Conservation (phyloP, 2,329 filamentous ascomycete species). For the Epichloe hybrida region DNA sequence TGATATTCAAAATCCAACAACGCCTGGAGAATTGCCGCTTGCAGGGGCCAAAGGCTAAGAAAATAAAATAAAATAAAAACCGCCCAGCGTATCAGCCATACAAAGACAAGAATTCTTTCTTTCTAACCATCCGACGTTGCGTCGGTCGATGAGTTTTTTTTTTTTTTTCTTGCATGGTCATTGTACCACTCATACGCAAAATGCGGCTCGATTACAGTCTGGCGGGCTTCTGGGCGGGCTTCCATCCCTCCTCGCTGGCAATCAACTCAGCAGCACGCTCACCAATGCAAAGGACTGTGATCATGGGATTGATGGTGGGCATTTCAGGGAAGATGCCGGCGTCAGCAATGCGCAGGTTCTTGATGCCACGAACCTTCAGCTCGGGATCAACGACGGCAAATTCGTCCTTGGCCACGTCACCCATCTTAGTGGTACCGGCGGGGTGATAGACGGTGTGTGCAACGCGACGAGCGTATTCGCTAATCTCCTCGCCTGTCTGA, state of each 20-base stretch:
- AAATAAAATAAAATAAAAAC: too few species aligned
- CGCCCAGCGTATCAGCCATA: too few species aligned
- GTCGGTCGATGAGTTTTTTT: too few species aligned
- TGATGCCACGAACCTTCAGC: conserved; percentile 58
- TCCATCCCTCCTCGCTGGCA: conserved; percentile 47
- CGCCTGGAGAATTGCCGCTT: too few species aligned
- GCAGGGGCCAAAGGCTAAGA: too few species aligned
- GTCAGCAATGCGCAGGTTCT: conserved; percentile 67
- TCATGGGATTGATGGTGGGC: conserved; percentile 78
- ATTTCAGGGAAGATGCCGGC: conserved; percentile 83
- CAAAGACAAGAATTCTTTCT: too few species aligned
- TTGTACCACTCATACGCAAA: too few species aligned
- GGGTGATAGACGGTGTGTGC: conserved; percentile 89
- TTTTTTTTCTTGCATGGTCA: too few species aligned
- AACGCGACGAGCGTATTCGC: conserved; percentile 65
- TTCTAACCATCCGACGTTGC: too few species aligned
- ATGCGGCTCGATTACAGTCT: conserved; percentile 14
- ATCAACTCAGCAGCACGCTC: conserved; percentile 79
- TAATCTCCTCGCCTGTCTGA: conserved; percentile 66
- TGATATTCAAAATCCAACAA: too few species aligned
- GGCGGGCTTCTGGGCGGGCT: conserved; percentile 17
- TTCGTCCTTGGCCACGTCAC: conserved; percentile 52
- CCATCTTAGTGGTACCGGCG: conserved; percentile 84
- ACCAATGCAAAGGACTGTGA: conserved; percentile 72
- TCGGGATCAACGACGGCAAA: conserved; percentile 69